A percentile compares a stretch with the other conserved stretches of the same genome.
phyloP scores from a whole-genome alignment of 1,284 basidiomycete species.

The Xerocomus nothofagi region DNA sequence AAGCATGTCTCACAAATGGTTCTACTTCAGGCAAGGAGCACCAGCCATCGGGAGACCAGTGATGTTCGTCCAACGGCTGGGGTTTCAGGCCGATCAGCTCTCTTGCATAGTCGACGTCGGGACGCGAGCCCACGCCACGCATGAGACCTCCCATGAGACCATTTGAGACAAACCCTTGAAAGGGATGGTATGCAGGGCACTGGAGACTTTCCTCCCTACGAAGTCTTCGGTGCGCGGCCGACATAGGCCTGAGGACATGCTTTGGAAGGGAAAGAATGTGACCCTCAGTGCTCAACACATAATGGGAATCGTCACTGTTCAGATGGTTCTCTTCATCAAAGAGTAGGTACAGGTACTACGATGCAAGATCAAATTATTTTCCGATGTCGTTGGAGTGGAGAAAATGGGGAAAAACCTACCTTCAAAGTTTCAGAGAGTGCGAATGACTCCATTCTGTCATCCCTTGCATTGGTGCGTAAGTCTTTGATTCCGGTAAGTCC shows the following conservation, averaged over 20 bases:
- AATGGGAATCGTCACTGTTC: conserved; percentile 74
- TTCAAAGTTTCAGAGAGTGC: conserved; percentile 88
- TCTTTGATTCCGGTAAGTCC: conserved; percentile 83
- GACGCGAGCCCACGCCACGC: conserved; percentile 67
- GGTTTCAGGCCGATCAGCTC: conserved; percentile 57
- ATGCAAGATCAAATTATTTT: conserved; percentile 5
- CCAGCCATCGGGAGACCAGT: conserved; percentile 69
- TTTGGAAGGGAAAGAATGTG: conserved; percentile 76
- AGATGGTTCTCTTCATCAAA: conserved; percentile 85
- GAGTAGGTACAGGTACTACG: conserved; percentile 84
- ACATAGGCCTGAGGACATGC: conserved; percentile 54
- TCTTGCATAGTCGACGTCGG: conserved; percentile 78
- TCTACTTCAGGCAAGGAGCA: conserved; percentile 73
- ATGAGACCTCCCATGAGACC: conserved; percentile 45
- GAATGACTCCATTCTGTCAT: conserved; percentile 94
- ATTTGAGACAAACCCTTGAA: conserved; percentile 36
- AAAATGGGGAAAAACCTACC: conserved; percentile 40
- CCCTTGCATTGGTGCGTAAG: conserved; percentile 74
- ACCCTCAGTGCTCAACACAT: conserved; percentile 91
- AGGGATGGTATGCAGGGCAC: conserved; percentile 69
- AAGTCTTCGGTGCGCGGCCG: conserved; percentile 57
- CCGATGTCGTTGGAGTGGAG: not conserved
- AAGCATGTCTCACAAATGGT: conserved; percentile 57
- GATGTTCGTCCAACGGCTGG: conserved; percentile 48
- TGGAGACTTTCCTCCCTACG: conserved; percentile 67